phyloP scores from a whole-genome alignment of 2,329 filamentous ascomycete species.

The Phaeosphaeria sp. region DNA sequence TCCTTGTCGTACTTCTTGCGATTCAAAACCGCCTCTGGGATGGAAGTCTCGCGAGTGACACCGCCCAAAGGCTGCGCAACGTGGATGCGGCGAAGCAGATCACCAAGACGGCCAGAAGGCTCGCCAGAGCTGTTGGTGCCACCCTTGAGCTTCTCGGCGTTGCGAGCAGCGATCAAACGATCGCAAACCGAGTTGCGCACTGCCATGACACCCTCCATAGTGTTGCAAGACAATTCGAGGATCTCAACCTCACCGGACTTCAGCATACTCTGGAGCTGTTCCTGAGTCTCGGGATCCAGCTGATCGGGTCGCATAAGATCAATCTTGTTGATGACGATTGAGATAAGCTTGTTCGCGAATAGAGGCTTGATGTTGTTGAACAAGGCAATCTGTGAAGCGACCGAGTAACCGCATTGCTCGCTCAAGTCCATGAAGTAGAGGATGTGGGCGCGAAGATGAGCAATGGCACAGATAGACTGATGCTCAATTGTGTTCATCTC shows the following conservation, averaged over 20 bases:
- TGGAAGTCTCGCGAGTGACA: conserved; percentile 78
- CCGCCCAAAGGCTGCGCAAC: conserved; percentile 93
- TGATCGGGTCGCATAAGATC: conserved; percentile 89
- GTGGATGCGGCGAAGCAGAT: conserved; percentile 93
- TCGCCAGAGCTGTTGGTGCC: conserved; percentile 82
- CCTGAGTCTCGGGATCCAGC: conserved; percentile 78
- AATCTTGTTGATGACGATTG: conserved; percentile 98
- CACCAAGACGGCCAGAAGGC: conserved; percentile 79
- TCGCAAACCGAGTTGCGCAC: conserved; percentile 97
- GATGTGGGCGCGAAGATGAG: conserved; percentile 92
- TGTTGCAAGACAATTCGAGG: conserved; percentile 92
- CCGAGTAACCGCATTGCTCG: conserved; percentile 94
- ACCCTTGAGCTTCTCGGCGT: conserved; percentile 91
- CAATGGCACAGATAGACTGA: conserved; percentile 97
- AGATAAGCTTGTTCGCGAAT: conserved; percentile 96
- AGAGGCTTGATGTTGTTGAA: conserved; percentile 94
- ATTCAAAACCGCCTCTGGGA: conserved; percentile 82
- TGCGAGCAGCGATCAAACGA: conserved; percentile 87
- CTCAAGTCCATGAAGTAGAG: conserved; percentile 98
- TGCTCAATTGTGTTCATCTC: conserved; percentile 99
- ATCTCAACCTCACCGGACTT: conserved; percentile 91
- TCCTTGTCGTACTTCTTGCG: conserved; percentile 88
- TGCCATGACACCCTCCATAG: conserved; percentile 89
- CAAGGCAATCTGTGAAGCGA: conserved; percentile 89
- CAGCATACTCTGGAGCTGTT: conserved; percentile 78